These are phyloP conservation scores for Botrytis pseudocinerea DNA, from an alignment of 2,329 filamentous ascomycete species.

Conservation along the genomic window DNA sequence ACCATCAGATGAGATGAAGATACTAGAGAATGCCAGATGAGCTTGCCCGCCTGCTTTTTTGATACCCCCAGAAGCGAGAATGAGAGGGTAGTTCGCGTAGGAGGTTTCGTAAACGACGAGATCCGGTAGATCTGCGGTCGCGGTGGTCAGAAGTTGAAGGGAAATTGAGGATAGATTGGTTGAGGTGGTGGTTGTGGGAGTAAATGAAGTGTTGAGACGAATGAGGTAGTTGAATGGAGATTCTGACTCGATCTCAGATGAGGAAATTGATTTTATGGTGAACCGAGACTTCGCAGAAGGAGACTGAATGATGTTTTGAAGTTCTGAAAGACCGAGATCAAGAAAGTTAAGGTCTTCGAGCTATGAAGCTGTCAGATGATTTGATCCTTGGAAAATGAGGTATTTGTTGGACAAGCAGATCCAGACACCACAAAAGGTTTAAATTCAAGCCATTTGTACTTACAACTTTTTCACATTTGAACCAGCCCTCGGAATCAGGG, in stretches of 20 bases:
- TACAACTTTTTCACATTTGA: constrained; percentile 45
- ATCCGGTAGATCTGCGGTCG: constrained; percentile 44
- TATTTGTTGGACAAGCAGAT: background rate
- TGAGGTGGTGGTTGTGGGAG: constrained; percentile 28
- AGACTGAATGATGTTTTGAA: constrained; percentile 42
- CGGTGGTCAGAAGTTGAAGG: constrained; percentile 41
- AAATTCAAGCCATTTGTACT: constrained; percentile 27
- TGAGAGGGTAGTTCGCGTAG: constrained; percentile 48
- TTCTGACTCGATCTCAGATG: constrained; percentile 27
- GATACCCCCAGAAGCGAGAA: constrained; percentile 46
- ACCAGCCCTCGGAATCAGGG: constrained; percentile 46
- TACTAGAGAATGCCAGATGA: constrained; percentile 38
- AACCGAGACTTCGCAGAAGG: constrained; percentile 44
- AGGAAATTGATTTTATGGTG: constrained; percentile 41
- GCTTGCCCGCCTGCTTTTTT: constrained; percentile 45
- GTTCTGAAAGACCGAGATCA: constrained; percentile 42
- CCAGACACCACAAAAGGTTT: background rate
- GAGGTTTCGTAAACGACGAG: constrained; percentile 49
- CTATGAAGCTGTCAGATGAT: constrained; percentile 38
- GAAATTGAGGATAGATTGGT: constrained; percentile 31
- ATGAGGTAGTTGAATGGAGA: constrained; percentile 42
- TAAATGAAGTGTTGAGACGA: constrained; percentile 37
- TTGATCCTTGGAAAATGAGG: background rate
- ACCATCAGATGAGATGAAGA: constrained; percentile 39
- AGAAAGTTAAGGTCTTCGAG: constrained; percentile 35